phyloP scores from a whole-genome alignment of 352 stramenopile species.

The Hyaloperonospora arabidopsidis region DNA sequence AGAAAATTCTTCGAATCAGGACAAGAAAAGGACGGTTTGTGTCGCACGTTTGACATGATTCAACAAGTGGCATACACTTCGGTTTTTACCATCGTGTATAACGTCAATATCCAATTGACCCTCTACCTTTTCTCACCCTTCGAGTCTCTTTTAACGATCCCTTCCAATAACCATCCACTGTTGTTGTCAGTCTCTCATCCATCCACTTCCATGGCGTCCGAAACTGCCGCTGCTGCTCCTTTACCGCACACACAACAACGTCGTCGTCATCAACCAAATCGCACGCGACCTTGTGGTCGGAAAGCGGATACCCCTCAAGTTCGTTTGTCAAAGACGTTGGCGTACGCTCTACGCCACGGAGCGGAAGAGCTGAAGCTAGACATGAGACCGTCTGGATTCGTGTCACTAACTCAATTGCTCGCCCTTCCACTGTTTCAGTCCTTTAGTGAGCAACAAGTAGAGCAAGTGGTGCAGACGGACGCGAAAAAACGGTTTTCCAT shows the following conservation, averaged over 20 bases:
- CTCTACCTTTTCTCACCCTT: no score
- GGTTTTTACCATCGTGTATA: no score
- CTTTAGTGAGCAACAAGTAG: conserved; percentile 49
- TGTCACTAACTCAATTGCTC: conserved; percentile 46
- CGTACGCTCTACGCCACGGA: conserved; percentile 70
- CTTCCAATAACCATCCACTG: no score
- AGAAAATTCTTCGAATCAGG: no score
- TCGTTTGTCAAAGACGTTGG: conserved; percentile 67
- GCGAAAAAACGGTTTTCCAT: conserved; percentile 73
- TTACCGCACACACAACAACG: conserved; percentile 10
- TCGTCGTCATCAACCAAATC: conserved; percentile 10
- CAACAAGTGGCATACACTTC: no score
- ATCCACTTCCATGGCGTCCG: no score
- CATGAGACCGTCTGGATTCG: conserved; percentile 67
- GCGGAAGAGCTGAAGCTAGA: conserved; percentile 54
- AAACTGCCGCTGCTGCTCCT: neutral
- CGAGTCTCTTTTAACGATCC: no score
- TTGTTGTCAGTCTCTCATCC: no score
- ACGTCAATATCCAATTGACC: no score
- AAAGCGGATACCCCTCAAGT: conserved; percentile 44
- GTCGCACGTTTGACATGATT: no score
- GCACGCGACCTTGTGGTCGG: conserved; percentile 24
- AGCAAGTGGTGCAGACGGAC: conserved; percentile 57
- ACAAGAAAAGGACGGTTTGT: no score
- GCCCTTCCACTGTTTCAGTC: conserved; percentile 41